These are phyloP conservation scores for Ascomycota sp. DNA, from an alignment of 2,329 filamentous ascomycete genomes.

Conservation along the genomic window DNA sequence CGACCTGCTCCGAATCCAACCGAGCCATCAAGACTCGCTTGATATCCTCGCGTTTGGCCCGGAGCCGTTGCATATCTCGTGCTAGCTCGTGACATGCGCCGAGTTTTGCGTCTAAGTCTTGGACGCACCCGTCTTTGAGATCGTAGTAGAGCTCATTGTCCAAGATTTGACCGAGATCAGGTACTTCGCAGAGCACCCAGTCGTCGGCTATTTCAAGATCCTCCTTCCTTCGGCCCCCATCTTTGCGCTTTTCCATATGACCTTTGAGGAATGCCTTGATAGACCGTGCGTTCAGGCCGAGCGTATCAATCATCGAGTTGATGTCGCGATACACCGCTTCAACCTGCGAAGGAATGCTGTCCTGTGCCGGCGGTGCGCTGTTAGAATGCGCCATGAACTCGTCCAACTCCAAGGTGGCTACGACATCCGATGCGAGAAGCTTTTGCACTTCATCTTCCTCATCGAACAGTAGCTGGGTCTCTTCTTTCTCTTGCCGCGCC, in stretches of 20 bases:
- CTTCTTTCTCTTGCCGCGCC: constrained; percentile 34
- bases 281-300: constrained; percentile 63
- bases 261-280: constrained; percentile 46
- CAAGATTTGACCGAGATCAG: constrained; percentile 43
- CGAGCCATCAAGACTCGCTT: constrained; percentile 52
- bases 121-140: constrained; percentile 47
- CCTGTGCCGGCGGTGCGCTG: constrained; percentile 27
- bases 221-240: constrained; percentile 35
- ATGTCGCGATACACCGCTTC: constrained; percentile 58
- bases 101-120: constrained; percentile 47
- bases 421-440: constrained; percentile 37
- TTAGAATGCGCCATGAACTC: constrained; percentile 46
- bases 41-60: constrained; percentile 58
- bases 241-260: constrained; percentile 34
- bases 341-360: constrained; percentile 40
- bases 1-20: constrained; percentile 44
- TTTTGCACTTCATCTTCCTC: constrained; percentile 49
- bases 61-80: constrained; percentile 50
- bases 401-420: constrained; percentile 41
- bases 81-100: constrained; percentile 45
- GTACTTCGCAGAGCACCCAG: constrained; percentile 60
- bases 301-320: constrained; percentile 83
- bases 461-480: constrained; percentile 36
- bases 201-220: constrained; percentile 49
- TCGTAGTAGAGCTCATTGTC: constrained; percentile 41